Conservation (phyloP, 108 stramenopile species). For the Phaeodactylum tricornutum region DNA sequence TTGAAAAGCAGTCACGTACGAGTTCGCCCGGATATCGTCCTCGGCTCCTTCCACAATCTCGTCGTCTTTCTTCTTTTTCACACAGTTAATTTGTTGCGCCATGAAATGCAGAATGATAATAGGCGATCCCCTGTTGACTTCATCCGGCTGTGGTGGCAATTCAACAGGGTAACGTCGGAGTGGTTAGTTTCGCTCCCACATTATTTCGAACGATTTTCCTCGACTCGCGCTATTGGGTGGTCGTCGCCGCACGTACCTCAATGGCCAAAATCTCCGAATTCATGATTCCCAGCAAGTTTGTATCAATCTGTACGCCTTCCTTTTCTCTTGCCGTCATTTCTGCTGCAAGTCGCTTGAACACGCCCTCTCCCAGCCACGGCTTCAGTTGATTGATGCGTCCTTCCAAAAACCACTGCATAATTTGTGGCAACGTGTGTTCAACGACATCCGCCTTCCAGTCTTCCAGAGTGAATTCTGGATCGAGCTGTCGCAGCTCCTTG, state of each 20-base stretch:
- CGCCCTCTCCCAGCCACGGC: conserved; percentile 84
- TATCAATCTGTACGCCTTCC: conserved; percentile 89
- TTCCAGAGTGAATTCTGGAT: conserved; percentile 91
- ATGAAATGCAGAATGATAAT: conserved; percentile 91
- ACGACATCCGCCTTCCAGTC: conserved; percentile 83
- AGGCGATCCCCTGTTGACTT: conserved; percentile 80
- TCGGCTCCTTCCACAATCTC: conserved; percentile 86
- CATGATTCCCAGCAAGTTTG: conserved; percentile 91
- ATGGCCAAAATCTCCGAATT: conserved; percentile 87
- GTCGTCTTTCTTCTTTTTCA: conserved; percentile 84
- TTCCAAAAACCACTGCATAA: conserved; percentile 86
- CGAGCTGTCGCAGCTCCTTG: conserved; percentile 84
- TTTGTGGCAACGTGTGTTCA: conserved; percentile 78
- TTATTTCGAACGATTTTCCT: neutral
- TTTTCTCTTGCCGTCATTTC: conserved; percentile 79
- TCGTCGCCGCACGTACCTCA: conserved; percentile 66
- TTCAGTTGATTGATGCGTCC: conserved; percentile 80
- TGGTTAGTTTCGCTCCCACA: neutral
- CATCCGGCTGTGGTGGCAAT: conserved; percentile 29
- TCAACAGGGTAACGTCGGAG: neutral
- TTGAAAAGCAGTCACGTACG: conserved; percentile 92
- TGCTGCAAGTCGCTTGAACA: conserved; percentile 80
- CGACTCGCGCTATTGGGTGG: neutral
- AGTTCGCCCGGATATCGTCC: conserved; percentile 89
- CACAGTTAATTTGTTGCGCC: conserved; percentile 99